phyloP scores from a whole-genome alignment of 1,139 yeast genomes.

The Magnusiomyces ingens region DNA sequence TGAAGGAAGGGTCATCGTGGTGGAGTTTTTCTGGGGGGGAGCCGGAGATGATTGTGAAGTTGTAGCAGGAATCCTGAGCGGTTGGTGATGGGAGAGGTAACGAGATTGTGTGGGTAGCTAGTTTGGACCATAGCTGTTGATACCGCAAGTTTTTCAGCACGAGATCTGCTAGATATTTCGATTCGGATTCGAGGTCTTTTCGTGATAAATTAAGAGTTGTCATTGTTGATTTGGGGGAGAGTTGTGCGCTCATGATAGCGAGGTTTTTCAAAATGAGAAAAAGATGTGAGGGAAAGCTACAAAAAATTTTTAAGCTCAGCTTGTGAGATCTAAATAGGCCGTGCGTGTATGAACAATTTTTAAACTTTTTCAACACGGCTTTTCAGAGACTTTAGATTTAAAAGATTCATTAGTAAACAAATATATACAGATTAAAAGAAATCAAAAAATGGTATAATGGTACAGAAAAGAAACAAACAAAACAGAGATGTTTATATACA shows the following conservation, averaged over 20 bases:
- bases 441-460: background rate
- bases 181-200: background rate
- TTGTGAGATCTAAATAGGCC: too few species aligned
- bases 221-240: background rate
- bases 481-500: background rate
- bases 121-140: constrained; percentile 49
- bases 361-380: too few species aligned
- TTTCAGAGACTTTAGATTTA: too few species aligned
- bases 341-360: too few species aligned
- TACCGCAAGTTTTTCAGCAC: constrained; percentile 40
- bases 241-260: too few species aligned
- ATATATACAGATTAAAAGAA: background rate
- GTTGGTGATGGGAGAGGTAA: background rate
- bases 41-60: constrained; percentile 1
- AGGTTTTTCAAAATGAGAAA: background rate
- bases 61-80: background rate
- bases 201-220: background rate
- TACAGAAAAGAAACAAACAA: background rate
- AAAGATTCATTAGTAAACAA: background rate
- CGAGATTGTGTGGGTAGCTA: constrained; percentile 24
- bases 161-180: constrained; percentile 9
- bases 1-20: constrained; percentile 28
- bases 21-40: constrained; percentile 13
- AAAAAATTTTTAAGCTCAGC: too few species aligned
- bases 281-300: too few species aligned